Evolutionary conservation across 148 eudicot species (phyloP).

Genomic region (Rhododendron mucronatum): DNA sequence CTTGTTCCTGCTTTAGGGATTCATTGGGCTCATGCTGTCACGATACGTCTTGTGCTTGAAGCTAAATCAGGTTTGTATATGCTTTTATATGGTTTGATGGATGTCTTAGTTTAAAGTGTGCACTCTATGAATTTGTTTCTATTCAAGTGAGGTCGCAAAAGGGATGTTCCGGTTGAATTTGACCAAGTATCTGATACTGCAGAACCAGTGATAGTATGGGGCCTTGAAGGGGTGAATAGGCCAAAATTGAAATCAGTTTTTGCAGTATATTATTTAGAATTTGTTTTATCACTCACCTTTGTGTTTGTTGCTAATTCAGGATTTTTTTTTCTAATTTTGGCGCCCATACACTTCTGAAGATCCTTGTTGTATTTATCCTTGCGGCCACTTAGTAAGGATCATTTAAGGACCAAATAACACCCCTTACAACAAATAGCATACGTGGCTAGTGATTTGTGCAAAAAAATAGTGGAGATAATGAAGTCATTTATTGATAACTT

Average conservation of each 20-base stretch:
- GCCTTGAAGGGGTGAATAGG: background rate
- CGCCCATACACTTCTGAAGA: background rate
- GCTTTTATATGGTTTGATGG: background rate
- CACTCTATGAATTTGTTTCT: background rate
- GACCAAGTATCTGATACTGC: too few species aligned
- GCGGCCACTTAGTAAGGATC: background rate
- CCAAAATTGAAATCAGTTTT: background rate
- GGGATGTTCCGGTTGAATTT: background rate
- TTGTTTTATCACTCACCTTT: background rate
- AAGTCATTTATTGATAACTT: background rate
- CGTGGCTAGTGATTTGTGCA: background rate
- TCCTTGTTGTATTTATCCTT: background rate
- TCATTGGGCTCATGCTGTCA: conserved; percentile 92
- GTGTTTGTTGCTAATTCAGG: background rate
- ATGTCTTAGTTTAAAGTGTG: background rate
- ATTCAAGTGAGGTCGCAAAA: background rate
- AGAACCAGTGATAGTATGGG: background rate
- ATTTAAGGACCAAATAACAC: background rate
- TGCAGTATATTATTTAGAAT: background rate
- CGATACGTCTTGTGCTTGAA: conserved; percentile 81
- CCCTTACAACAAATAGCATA: background rate
- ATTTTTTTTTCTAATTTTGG: background rate
- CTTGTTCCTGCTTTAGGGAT: conserved; percentile 89
- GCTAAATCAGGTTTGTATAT: conserved; percentile 52
- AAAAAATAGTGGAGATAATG: background rate